Base-by-base conservation (phyloP, 78 protist species). In the Dictyostelium brefeldianum region DNA sequence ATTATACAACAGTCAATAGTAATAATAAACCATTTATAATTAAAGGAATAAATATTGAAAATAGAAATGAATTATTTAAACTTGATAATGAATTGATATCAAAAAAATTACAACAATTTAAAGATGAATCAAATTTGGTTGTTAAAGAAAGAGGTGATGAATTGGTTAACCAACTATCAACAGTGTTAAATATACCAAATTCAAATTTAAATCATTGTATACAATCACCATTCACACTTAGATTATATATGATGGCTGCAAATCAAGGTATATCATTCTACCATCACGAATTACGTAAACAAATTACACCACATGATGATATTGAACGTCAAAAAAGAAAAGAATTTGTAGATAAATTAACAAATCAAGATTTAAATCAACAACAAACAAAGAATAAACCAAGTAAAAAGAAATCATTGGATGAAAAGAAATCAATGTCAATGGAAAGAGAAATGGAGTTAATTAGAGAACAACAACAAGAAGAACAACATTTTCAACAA, bases 261-360 rank as follows among this genome's bases (percentile, higher is more conserved):
- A 87, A 78, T 51, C 47, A 69, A 50, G 93, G 93, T 51, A 73
- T 87, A 0, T 51, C 93, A 47, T 74, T 87, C 14, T 75, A 47
- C 29, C 93, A 87, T 77, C 93, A 87, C 6, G 93, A 87, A 47
- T 36, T 64, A 22, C 12, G 93, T 6, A 74, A 64, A 77, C 67
- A 59, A 5, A 77, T 87, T 0, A 65, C 83, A 2, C 93, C 93
- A 7, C 46, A 43, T 22, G 93, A 87, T 22, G 93, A 87, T 71
- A 77, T 77, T 51, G 93, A 87, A 50, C 22, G 78, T 17, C 15
- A 41, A 43, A 74, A 77, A 27, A 53, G 93, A 25, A 87, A 56
- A 36, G 87, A 80, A 14, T 22, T 56, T 8, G 75, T 62, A 22
- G 73, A 56, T 17, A 56, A 62, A 36, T 29, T 80, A 8, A 17